Percentiles rank a stretch among this genome's conserved stretches.
Evolutionary conservation across 106 monocot genomes (phyloP).

Genomic region (Xerophyta viscosa): DNA sequence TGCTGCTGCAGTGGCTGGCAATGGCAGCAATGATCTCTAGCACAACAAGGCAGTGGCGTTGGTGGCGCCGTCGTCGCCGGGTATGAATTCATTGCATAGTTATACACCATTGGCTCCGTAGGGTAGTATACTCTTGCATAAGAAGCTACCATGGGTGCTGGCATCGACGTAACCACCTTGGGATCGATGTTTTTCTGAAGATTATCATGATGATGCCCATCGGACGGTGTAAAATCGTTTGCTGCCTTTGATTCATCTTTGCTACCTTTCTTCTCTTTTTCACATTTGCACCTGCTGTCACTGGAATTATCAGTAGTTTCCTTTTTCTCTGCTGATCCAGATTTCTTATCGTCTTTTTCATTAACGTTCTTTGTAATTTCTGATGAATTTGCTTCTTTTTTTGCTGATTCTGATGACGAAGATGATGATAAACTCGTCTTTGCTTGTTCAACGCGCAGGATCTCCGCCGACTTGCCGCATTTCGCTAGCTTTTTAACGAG

Average conservation of each 20-base stretch:
- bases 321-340: neutral
- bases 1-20: neutral
- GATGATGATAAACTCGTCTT: no score
- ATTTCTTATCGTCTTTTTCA: neutral
- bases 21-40: constrained; percentile 17
- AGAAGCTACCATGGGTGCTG: constrained; percentile 7
- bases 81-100: constrained; percentile 19
- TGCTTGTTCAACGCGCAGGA: constrained; percentile 8
- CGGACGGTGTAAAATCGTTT: neutral
- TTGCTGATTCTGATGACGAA: neutral
- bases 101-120: constrained; percentile 26
- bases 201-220: no score
- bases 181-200: constrained; percentile 1
- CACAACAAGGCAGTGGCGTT: constrained; percentile 11
- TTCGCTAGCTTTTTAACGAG: constrained; percentile 64
- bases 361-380: neutral
- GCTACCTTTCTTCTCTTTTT: constrained; percentile 5
- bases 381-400: neutral
- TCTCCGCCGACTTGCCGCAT: constrained; percentile 51
- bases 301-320: neutral
- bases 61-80: constrained; percentile 6
- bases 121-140: constrained; percentile 20
- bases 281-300: neutral
- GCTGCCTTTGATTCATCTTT: neutral
- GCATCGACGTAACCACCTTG: constrained; percentile 10